phyloP scores from a whole-genome alignment of 2,329 filamentous ascomycete genomes.

The Salinomyces thailandicus region DNA sequence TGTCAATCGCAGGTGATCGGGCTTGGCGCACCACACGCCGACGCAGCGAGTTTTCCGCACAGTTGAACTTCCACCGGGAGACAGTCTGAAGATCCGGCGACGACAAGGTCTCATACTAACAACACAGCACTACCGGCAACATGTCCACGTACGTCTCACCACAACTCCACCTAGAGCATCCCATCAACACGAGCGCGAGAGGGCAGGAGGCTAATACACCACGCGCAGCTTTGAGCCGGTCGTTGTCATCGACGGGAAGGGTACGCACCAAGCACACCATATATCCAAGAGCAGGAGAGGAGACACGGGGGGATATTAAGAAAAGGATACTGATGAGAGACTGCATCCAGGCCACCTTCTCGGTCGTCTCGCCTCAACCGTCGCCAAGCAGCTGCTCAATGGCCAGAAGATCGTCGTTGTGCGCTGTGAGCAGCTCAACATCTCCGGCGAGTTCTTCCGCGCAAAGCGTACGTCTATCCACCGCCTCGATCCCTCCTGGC shows the following conservation, averaged over 20 bases:
- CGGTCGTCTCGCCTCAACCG: slow-evolving; percentile 93
- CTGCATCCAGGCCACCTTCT: slow-evolving; percentile 71
- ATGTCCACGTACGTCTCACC: slow-evolving; percentile 41
- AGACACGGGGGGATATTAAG: background rate
- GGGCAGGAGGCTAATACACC: background rate
- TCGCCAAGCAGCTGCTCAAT: slow-evolving; percentile 97
- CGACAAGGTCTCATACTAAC: background rate
- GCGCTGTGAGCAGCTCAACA: slow-evolving; percentile 98
- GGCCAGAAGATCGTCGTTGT: slow-evolving; percentile 99
- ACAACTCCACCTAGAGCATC: no score
- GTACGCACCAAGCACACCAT: background rate
- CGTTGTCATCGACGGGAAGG: slow-evolving; percentile 99
- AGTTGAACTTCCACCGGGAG: background rate
- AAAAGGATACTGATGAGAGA: background rate
- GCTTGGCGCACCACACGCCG: background rate
- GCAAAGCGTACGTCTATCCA: slow-evolving; percentile 81
- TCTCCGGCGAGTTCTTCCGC: slow-evolving; percentile 99
- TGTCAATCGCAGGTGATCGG: background rate
- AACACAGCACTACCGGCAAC: slow-evolving; percentile 28
- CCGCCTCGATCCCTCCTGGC: background rate
- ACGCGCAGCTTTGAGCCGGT: slow-evolving; percentile 46
- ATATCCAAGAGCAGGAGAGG: background rate
- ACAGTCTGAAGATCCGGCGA: background rate
- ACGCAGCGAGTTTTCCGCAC: background rate
- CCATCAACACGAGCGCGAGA: background rate